Evolutionary conservation across 2,329 filamentous ascomycete species (phyloP).

Genomic region (Sarocladium kiliense): DNA sequence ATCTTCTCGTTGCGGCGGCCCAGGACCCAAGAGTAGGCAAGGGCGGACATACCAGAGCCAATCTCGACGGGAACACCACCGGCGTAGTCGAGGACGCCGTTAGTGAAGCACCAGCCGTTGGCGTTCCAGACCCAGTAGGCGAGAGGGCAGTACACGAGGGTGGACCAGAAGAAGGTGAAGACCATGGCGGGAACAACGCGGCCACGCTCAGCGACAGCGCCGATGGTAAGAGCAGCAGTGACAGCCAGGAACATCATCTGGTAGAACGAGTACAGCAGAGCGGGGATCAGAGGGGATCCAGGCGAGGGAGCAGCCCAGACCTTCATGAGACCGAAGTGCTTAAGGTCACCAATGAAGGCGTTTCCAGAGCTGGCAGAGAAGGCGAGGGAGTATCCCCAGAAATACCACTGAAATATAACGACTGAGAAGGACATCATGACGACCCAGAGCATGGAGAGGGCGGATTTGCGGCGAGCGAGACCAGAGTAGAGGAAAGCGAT

Average conservation of each 20-base stretch:
- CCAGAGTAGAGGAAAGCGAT: slow-evolving; percentile 97
- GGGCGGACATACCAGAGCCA: slow-evolving; percentile 82
- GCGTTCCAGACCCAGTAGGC: slow-evolving; percentile 96
- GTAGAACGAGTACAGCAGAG: slow-evolving; percentile 91
- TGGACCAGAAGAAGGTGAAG: slow-evolving; percentile 95
- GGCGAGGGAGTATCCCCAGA: slow-evolving; percentile 96
- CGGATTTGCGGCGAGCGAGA: slow-evolving; percentile 94
- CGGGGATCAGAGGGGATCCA: slow-evolving; percentile 82
- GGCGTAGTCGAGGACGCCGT: slow-evolving; percentile 92
- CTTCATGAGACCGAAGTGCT: slow-evolving; percentile 83
- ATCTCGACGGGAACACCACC: slow-evolving; percentile 98
- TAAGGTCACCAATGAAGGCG: slow-evolving; percentile 86
- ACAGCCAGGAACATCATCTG: slow-evolving; percentile 98
- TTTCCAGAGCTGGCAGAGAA: slow-evolving; percentile 79
- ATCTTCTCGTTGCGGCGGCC: slow-evolving; percentile 97
- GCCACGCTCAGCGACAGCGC: slow-evolving; percentile 89
- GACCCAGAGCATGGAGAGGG: slow-evolving; percentile 94
- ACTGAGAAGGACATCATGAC: slow-evolving; percentile 91
- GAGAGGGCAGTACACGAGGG: slow-evolving; percentile 93
- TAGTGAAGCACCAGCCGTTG: slow-evolving; percentile 88
- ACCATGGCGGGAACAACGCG: slow-evolving; percentile 91
- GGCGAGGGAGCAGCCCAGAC: slow-evolving; percentile 80
- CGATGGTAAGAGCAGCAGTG: slow-evolving; percentile 85
- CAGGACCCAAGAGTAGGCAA: slow-evolving; percentile 94
- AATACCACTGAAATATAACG: slow-evolving; percentile 97